Evolutionary conservation across 345 rosid species (phyloP).

Genomic region (Eucalyptus pauciflora): DNA sequence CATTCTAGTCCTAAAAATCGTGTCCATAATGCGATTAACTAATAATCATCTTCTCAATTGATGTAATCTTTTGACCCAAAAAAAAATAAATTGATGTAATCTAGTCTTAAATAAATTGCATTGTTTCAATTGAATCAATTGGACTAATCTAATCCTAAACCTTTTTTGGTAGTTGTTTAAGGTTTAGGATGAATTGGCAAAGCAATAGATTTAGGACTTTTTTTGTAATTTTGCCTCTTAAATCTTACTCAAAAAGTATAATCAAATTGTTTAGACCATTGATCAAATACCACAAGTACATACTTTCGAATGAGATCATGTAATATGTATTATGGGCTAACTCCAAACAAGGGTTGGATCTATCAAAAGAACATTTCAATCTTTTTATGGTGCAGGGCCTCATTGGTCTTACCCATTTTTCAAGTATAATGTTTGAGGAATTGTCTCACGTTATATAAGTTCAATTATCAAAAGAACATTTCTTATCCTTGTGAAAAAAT

Average conservation of each 20-base stretch:
- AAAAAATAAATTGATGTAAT: background rate
- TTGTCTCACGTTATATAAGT: background rate
- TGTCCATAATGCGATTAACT: background rate
- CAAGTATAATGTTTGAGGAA: background rate
- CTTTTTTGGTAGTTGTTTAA: no score
- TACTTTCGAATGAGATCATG: background rate
- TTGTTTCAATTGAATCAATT: no score
- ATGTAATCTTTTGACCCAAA: no score
- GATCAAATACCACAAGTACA: background rate
- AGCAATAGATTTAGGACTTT: background rate
- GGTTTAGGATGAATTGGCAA: background rate
- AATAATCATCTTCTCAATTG: background rate
- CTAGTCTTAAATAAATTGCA: background rate
- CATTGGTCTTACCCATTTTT: background rate
- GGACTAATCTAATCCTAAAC: background rate
- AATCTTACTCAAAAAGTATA: background rate
- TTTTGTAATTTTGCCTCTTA: background rate
- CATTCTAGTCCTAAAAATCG: background rate
- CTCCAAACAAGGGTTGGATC: background rate
- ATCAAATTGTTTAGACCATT: background rate
- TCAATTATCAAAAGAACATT: background rate
- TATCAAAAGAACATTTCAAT: no score
- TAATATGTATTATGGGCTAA: background rate
- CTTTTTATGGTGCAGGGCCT: background rate
- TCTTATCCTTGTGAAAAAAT: rapidly evolving